A percentile compares a stretch with the other conserved stretches of the same genome.
Evolutionary conservation across 306 rosid species (phyloP).

Genomic region (Citrullus colocynthis): DNA sequence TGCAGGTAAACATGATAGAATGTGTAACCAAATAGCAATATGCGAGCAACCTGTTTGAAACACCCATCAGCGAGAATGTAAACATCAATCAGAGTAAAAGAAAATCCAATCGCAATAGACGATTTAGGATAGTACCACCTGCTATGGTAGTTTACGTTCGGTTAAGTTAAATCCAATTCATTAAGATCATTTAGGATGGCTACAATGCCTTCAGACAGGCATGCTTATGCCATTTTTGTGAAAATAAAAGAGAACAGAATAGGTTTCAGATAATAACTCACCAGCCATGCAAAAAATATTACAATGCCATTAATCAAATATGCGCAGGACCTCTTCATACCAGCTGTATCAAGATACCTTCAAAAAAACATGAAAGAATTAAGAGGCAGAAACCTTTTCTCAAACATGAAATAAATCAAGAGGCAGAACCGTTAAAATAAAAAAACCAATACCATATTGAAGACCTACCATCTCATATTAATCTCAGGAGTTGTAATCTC

Average conservation of each 20-base stretch:
- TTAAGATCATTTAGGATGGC: not conserved
- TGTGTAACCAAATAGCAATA: constrained; percentile 34
- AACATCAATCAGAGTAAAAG: not conserved
- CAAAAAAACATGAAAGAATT: constrained; percentile 9
- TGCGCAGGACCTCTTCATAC: constrained; percentile 36
- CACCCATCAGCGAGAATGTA: constrained; percentile 10
- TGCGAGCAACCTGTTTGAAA: constrained; percentile 31
- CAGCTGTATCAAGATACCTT: constrained; percentile 45
- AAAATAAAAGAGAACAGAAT: not conserved
- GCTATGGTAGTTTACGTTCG: not conserved
- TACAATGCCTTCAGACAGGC: not conserved
- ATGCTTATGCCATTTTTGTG: not conserved
- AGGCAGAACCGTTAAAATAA: not conserved
- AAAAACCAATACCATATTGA: not conserved
- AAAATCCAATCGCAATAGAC: not conserved
- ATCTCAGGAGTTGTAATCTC: constrained; percentile 44
- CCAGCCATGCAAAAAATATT: constrained; percentile 44
- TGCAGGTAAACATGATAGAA: constrained; percentile 39
- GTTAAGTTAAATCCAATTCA: not conserved
- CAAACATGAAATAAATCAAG: not conserved
- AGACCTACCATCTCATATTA: constrained; percentile 39
- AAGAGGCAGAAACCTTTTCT: not conserved
- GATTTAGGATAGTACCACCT: not conserved
- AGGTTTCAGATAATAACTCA: constrained; percentile 14
- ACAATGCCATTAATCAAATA: constrained; percentile 36